A percentile compares a stretch with the other conserved stretches of the same genome.
Conservation (phyloP, 139 green algal species). For the Astrephomene gubernaculifera region DNA sequence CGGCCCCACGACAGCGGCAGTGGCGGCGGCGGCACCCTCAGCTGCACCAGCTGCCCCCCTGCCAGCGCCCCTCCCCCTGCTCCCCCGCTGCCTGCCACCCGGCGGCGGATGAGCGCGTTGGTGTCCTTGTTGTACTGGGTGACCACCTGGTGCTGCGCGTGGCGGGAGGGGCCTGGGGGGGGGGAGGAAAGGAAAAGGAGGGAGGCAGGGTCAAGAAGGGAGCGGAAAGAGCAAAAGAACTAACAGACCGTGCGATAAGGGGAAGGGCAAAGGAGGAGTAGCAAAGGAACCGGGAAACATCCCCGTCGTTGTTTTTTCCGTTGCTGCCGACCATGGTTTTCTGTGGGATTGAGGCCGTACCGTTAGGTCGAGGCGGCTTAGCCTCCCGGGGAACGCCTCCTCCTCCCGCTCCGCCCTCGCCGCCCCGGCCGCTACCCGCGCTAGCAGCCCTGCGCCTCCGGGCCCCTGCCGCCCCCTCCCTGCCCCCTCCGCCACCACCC, state of each 20-base stretch:
- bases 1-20: slow-evolving; percentile 89
- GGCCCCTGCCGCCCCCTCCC: neutral
- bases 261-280: no score
- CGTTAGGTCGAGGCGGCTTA: neutral
- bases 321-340: no score
- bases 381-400: neutral
- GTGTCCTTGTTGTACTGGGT: slow-evolving; percentile 82
- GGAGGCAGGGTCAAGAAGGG: no score
- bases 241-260: no score
- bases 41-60: slow-evolving; percentile 48
- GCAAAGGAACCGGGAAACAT: no score
- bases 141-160: slow-evolving; percentile 54
- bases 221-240: no score
- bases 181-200: no score
- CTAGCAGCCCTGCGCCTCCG: neutral
- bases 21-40: slow-evolving; percentile 73
- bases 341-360: no score
- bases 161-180: neutral
- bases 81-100: slow-evolving; percentile 40
- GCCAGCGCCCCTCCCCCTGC: slow-evolving; percentile 58
- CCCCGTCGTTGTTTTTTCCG: no score
- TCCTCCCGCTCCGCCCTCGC: no score
- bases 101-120: slow-evolving; percentile 74
- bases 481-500: neutral
- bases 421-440: neutral